Evolutionary conservation across 2,329 filamentous ascomycete genomes (phyloP), one percentile per base, ranked within the genome.

Genomic region (Clonostachys rhizophaga): DNA sequence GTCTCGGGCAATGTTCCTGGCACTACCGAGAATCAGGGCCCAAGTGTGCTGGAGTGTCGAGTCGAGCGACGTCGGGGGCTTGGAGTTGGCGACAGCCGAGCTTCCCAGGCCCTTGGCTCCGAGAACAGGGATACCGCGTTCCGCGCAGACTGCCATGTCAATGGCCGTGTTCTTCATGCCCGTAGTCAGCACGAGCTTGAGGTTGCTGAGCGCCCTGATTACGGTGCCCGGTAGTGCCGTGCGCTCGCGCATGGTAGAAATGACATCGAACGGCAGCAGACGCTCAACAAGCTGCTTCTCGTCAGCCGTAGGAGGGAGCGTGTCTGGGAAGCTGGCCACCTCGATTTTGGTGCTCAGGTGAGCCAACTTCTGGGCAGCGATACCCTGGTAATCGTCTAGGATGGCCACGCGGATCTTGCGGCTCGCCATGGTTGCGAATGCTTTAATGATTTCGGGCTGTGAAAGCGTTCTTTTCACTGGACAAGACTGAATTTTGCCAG

Each of bases 191-290:
- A 95, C 76, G 3, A 92, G 73, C 60, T 84, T 83, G 14, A 95
- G 76, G 48, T 89, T 87, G 0, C 89, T 88, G 2, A 95, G 77
- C n/a, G 78, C 69, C 6, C 71, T 60, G 40, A 92, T 70, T 3
- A 94, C 71, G 0, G 76, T 75, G 1, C 66, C 72, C 0, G 87
- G 81, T 57, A 95, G 89, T 1, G 87, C 83, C 0, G 89, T 95
- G 43, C 90, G 84, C 64, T 95, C 90, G 51, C 90, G 81, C 86
- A 95, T 92, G 65, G 49, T 65, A 76, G 84, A 84, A 48, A 95
- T 85, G 41, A 90, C 72, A 7, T 79, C 68, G 59, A 88, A 95
- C 0, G 85, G 83, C 53, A 79, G 70, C 3, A 95, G 78, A 4
- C 87, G 78, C 46, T 78, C 66, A 46, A 85, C 77, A 3, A 94